Base-by-base conservation (phyloP, 75 land plant species). In the Chamaecyparis obtusa region DNA sequence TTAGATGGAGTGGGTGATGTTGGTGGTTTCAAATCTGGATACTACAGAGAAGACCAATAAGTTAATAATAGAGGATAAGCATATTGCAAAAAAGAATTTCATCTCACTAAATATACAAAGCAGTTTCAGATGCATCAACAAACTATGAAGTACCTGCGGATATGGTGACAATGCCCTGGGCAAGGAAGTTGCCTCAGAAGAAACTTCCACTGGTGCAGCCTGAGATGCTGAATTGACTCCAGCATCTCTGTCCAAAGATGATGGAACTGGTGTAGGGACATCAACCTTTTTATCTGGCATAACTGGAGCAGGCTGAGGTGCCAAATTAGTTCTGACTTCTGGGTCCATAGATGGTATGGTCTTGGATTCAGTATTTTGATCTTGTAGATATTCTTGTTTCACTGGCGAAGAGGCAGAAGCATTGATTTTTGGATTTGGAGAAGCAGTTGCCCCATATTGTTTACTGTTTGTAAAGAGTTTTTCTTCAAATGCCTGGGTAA, bases 1-100 rank as follows among this genome's bases (percentile, higher is more conserved):
- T 88, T 88, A 35, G 82, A 86, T 44, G 89, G 88, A 11, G 88
- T 88, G 24, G 89, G 89, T 41, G 89, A 77, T 49, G 87, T 37
- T 44, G 89, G 89, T 32, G 89, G 89, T 67, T 88, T 88, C 87
- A 88, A 39, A 55, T 88, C 88, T 37, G 88, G 84, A 77, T 86
- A 88, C 89, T 88, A 88, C 89, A 88, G 41, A 84, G 3, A 41
- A 46, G 33, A 51, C 33, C 49, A 30, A 87, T 10, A n/a, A 46
- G 83, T 44, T 81, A 81, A n/a, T 32, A n/a, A 46, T 49, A 46
- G 83, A 81, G 48, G 83, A 44, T 46, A 46, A 27, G n/a, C 4
- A 80, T 44, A n/a, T 44, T n/a, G 21, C 27, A 14, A 46, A 44
- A 81, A 27, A 46, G 4, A 81, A 44, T 1, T 24, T 44, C 41